These are phyloP conservation scores for Magnaporthiopsis poae DNA, from an alignment of 2,329 filamentous ascomycete genomes.

Conservation along the genomic window DNA sequence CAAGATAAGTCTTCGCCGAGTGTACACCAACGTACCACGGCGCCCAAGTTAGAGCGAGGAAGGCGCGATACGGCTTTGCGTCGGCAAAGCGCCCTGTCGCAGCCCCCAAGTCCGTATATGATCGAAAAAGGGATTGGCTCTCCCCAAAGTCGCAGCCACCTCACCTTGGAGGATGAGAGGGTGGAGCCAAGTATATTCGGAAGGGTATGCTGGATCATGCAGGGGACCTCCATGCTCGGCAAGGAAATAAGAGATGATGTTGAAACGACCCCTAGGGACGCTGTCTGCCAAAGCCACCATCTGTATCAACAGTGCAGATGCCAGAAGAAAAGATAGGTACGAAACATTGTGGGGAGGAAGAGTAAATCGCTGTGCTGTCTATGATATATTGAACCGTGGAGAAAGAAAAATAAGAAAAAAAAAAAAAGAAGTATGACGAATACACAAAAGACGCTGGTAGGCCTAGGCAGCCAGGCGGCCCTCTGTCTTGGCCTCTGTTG, in stretches of 20 bases:
- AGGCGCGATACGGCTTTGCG: neutral
- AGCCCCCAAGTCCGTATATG: neutral
- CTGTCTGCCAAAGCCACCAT: neutral
- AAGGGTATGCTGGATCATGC: neutral
- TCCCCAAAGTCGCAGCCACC: neutral
- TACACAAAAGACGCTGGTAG: neutral
- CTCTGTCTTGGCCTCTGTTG: conserved; percentile 7
- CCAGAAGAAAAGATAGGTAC: neutral
- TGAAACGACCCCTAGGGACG: neutral
- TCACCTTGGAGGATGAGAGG: neutral
- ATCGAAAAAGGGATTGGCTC: neutral
- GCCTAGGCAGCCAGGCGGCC: neutral
- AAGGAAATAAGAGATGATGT: neutral
- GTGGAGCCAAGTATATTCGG: neutral
- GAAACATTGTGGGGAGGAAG: neutral
- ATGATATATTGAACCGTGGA: neutral
- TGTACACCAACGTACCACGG: neutral
- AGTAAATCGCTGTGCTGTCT: conserved; percentile 4
- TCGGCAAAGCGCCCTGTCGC: neutral
- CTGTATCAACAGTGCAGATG: neutral
- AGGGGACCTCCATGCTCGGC: neutral
- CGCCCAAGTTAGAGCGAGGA: too few species aligned
- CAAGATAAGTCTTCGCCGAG: neutral
- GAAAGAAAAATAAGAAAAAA: neutral
- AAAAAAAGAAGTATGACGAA: neutral